Conservation (phyloP, 2,329 filamentous ascomycete species). For the Botrytis cinerea region DNA sequence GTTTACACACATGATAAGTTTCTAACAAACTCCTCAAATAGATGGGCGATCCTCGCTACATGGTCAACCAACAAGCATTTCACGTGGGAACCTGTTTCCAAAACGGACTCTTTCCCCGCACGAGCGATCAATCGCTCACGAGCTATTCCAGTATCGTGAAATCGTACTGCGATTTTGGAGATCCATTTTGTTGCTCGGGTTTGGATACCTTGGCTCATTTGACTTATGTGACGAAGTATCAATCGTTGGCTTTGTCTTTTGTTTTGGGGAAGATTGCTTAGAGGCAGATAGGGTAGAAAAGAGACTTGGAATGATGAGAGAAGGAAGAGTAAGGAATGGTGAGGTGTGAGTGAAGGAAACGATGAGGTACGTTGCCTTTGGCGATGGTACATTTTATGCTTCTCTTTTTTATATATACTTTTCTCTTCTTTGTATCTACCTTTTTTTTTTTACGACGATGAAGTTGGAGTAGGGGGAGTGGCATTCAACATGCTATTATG, state of each 20-base stretch:
- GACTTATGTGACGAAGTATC: neutral
- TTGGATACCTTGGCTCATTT: neutral
- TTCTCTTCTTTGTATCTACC: neutral
- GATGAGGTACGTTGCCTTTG: neutral
- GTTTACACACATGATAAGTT: neutral
- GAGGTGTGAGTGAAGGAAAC: neutral
- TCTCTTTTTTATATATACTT: neutral
- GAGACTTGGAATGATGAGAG: too few relatives aligned
- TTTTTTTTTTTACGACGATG: neutral
- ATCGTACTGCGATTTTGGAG: constrained; percentile 10
- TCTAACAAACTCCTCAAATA: neutral
- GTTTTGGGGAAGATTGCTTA: constrained; percentile 5
- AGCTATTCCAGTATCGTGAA: neutral
- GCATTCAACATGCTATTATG: neutral
- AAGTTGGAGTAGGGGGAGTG: neutral
- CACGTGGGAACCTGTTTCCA: constrained; percentile 19
- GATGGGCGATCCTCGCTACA: constrained; percentile 13
- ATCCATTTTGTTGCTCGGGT: constrained; percentile 6
- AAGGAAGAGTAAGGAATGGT: too few relatives aligned
- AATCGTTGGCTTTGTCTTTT: neutral
- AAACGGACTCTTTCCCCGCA: constrained; percentile 13
- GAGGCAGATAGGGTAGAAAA: accelerated
- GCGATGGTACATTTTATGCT: neutral
- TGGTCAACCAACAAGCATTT: neutral
- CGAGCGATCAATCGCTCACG: neutral